Evolutionary conservation across 2,329 filamentous ascomycete genomes (phyloP).

Genomic region (Ceratocystis huliohia): DNA sequence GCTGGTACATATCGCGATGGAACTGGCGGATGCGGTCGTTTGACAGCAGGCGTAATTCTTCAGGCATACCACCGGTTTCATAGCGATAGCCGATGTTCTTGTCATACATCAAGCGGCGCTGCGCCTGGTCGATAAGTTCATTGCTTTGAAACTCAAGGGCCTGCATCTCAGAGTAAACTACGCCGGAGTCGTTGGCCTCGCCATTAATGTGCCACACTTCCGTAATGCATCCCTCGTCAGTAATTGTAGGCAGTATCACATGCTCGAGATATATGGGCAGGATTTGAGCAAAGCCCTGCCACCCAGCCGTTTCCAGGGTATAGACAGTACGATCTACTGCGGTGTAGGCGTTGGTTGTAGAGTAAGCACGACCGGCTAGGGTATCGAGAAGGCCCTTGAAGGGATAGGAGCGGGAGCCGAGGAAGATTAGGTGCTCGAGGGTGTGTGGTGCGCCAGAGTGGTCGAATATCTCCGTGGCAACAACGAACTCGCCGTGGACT

Average conservation of each 20-base stretch:
- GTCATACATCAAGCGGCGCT: conserved; percentile 71
- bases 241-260: conserved; percentile 78
- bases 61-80: conserved; percentile 96
- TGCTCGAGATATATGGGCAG: conserved; percentile 93
- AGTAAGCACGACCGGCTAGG: conserved; percentile 84
- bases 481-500: conserved; percentile 82
- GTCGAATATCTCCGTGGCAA: conserved; percentile 95
- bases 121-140: conserved; percentile 77
- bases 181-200: conserved; percentile 84
- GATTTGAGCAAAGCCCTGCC: conserved; percentile 93
- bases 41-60: conserved; percentile 72
- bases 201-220: conserved; percentile 95
- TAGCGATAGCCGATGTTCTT: conserved; percentile 87
- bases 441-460: conserved; percentile 88
- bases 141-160: conserved; percentile 72
- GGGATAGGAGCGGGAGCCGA: conserved; percentile 84
- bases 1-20: conserved; percentile 94
- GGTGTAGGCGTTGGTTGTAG: conserved; percentile 92
- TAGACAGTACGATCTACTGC: conserved; percentile 94
- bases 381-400: conserved; percentile 96
- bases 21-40: conserved; percentile 87
- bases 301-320: conserved; percentile 86
- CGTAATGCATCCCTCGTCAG: conserved; percentile 83
- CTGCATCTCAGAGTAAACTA: conserved; percentile 99
- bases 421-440: conserved; percentile 70